Evolutionary conservation across 768 basidiomycete genomes (phyloP).

Genomic region (Terana coerulea): DNA sequence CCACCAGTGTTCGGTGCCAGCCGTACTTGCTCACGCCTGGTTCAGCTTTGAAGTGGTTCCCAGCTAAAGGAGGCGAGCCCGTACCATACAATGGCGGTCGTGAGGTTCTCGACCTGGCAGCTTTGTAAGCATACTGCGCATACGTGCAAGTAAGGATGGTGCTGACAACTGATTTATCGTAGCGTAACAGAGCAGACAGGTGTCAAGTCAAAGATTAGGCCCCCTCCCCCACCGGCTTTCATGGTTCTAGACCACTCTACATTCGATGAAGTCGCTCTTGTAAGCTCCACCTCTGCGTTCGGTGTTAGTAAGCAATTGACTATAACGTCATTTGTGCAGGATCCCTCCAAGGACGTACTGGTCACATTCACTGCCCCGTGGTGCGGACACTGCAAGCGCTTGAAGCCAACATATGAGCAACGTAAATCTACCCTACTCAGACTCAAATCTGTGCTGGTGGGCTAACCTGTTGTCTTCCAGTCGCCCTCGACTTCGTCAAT

Average conservation of each 20-base stretch:
- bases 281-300: too few relatives aligned
- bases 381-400: constrained; percentile 93
- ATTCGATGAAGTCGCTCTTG: constrained; percentile 74
- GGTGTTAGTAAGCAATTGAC: too few relatives aligned
- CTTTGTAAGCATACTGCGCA: constrained; percentile 58
- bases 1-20: neutral
- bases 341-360: constrained; percentile 74
- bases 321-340: constrained; percentile 32
- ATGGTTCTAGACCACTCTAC: constrained; percentile 63
- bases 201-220: constrained; percentile 84
- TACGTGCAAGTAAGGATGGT: neutral
- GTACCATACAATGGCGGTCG: constrained; percentile 75
- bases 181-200: constrained; percentile 76
- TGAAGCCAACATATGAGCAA: constrained; percentile 86
- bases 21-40: neutral
- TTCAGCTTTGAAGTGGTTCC: constrained; percentile 90
- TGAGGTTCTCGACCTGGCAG: constrained; percentile 71
- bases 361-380: constrained; percentile 83
- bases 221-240: constrained; percentile 72
- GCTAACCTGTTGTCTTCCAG: constrained; percentile 31
- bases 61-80: constrained; percentile 53
- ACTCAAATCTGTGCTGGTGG: neutral
- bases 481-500: constrained; percentile 72
- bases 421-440: constrained; percentile 36
- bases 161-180: neutral